A percentile compares a stretch with the other conserved stretches of the same genome.
These are phyloP conservation scores for Phaeosphaeriaceae sp. DNA, from an alignment of 2,329 filamentous ascomycete species.

Conservation along the genomic window DNA sequence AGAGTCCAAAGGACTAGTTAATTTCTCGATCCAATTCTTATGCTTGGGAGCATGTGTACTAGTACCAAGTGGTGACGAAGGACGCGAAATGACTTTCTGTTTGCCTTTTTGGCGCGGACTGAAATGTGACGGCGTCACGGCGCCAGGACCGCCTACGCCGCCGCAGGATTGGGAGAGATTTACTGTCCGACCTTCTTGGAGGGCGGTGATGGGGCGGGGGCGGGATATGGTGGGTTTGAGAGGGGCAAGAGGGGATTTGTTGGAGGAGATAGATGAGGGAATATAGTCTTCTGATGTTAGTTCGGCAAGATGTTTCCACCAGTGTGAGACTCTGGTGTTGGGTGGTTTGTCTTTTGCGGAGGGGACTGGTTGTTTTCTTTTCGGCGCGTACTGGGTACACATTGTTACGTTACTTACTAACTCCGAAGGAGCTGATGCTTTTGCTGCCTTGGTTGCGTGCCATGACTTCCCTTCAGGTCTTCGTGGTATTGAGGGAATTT, in stretches of 20 bases:
- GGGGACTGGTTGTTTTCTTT: neutral
- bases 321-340: neutral
- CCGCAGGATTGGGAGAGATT: constrained; percentile 22
- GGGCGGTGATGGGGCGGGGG: constrained; percentile 19
- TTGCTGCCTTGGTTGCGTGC: neutral
- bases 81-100: constrained; percentile 3
- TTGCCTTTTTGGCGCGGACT: constrained; percentile 4
- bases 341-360: neutral
- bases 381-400: neutral
- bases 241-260: neutral
- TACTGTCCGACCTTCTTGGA: constrained; percentile 3
- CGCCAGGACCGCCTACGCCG: constrained; percentile 21
- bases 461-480: neutral
- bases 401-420: neutral
- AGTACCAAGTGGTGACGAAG: no score
- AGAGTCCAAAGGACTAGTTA: constrained; percentile 3
- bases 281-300: neutral
- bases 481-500: neutral
- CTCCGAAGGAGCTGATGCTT: neutral
- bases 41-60: neutral
- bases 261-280: neutral
- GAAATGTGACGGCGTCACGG: constrained; percentile 1
- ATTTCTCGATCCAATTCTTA: constrained; percentile 15
- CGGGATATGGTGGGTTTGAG: constrained; percentile 28
- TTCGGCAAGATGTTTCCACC: neutral